phyloP scores from a whole-genome alignment of 129 eudicot genomes.

The Escallonia rubra region DNA sequence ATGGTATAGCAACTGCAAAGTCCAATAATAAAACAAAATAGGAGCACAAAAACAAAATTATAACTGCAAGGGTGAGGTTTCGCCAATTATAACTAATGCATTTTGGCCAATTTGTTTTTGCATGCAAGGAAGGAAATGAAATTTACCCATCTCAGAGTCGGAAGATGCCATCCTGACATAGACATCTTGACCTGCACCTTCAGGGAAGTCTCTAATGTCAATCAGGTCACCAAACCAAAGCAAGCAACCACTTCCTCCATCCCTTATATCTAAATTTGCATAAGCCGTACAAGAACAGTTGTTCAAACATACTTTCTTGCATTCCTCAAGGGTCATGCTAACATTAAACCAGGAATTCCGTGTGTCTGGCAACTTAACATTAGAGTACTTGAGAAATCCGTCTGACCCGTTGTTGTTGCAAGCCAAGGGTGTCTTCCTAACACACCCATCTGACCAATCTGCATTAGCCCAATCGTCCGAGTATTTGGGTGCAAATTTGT shows the following conservation, averaged over 20 bases:
- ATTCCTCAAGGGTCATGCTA: conserved; percentile 12
- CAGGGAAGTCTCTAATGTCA: conserved; percentile 16
- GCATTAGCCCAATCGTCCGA: conserved; percentile 33
- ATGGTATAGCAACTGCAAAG: too few species aligned
- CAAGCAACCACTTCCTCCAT: conserved; percentile 24
- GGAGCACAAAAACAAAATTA: too few species aligned
- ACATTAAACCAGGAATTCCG: conserved; percentile 8
- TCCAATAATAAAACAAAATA: too few species aligned
- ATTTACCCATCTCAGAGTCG: conserved; percentile 15
- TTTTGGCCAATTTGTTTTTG: too few species aligned
- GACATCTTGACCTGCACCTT: conserved; percentile 17
- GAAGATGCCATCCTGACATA: conserved; percentile 20
- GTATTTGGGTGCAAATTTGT: conserved; percentile 42
- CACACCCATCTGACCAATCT: conserved; percentile 67
- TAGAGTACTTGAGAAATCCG: conserved; percentile 6
- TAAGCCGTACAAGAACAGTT: conserved; percentile 19
- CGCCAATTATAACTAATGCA: too few species aligned
- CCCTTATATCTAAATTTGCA: conserved; percentile 13
- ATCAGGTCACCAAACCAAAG: conserved; percentile 23
- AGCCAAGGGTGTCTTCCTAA: conserved; percentile 33
- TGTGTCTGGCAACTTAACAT: conserved; percentile 17
- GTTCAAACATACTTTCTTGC: conserved; percentile 9
- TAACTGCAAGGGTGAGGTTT: too few species aligned
- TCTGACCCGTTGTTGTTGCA: conserved; percentile 23
- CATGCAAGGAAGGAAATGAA: too few species aligned